phyloP scores from a whole-genome alignment of 352 stramenopile species.

The Phytophthora litchii region DNA sequence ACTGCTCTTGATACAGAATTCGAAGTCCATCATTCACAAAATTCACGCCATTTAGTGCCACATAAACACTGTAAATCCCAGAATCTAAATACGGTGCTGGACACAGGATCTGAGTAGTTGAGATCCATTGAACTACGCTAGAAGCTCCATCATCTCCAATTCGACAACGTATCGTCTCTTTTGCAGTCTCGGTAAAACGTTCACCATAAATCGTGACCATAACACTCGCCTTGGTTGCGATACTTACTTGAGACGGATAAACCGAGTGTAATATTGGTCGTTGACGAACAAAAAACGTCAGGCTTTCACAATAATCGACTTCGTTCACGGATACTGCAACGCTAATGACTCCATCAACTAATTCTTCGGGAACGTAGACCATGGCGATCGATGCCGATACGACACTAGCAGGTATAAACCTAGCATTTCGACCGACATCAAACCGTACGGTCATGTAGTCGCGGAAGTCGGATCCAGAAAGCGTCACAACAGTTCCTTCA shows the following conservation, averaged over 20 bases:
- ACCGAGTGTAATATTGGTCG: conserved; percentile 29
- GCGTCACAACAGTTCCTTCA: conserved; percentile 31
- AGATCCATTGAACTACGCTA: conserved; percentile 33
- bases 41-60: conserved; percentile 52
- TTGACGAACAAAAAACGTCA: conserved; percentile 39
- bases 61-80: conserved; percentile 47
- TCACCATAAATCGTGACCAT: conserved; percentile 32
- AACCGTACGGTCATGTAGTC: conserved; percentile 34
- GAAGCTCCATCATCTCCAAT: conserved; percentile 26
- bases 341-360: conserved; percentile 20
- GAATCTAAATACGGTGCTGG: conserved; percentile 31
- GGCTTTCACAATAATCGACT: conserved; percentile 39
- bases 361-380: conserved; percentile 23
- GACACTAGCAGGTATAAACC: conserved; percentile 12
- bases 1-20: conserved; percentile 48
- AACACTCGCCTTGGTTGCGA: neutral
- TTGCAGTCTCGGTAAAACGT: conserved; percentile 34
- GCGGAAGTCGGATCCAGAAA: conserved; percentile 37
- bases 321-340: conserved; percentile 39
- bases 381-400: conserved; percentile 26
- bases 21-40: conserved; percentile 49
- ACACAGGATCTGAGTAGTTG: conserved; percentile 40
- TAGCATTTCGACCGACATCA: conserved; percentile 12
- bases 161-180: conserved; percentile 34
- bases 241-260: conserved; percentile 32